Evolutionary conservation across 1,284 basidiomycete genomes (phyloP).

Genomic region (Heliocybe sulcata): DNA sequence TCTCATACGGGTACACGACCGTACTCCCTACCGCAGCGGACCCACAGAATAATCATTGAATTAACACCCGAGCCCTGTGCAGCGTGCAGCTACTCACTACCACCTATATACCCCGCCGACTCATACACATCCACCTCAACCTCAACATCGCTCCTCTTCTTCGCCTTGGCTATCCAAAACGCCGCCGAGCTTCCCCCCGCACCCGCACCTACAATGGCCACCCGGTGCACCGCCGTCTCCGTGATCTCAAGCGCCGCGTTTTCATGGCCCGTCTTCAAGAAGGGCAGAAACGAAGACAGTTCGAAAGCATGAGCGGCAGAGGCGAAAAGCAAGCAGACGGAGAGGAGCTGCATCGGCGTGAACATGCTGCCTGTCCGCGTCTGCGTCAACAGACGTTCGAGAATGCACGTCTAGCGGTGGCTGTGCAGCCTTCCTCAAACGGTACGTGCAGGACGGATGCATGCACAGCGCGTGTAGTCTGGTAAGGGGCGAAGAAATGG

Average conservation of each 20-base stretch:
- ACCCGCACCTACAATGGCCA: conserved; percentile 87
- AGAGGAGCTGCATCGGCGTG: not conserved
- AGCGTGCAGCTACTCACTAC: conserved; percentile 52
- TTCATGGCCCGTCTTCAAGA: conserved; percentile 13
- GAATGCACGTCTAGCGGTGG: not conserved
- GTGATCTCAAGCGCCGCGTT: not conserved
- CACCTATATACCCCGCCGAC: conserved; percentile 68
- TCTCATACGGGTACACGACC: conserved; percentile 69
- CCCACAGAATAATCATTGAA: not conserved
- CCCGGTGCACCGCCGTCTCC: conserved; percentile 25
- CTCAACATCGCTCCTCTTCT: conserved; percentile 55
- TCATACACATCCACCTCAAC: conserved; percentile 84
- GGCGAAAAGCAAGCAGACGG: not conserved
- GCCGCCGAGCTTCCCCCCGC: conserved; percentile 83
- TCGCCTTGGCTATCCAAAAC: conserved; percentile 79
- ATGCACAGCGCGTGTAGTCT: too few relatives aligned
- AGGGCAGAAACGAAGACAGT: not conserved
- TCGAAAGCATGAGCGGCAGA: not conserved
- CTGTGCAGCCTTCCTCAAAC: not conserved
- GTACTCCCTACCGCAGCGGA: conserved; percentile 51
- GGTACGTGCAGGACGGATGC: too few relatives aligned
- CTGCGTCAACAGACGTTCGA: not conserved
- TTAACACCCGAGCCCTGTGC: not conserved
- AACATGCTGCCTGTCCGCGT: not conserved
- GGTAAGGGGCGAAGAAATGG: too few relatives aligned